Evolutionary conservation across 495 filamentous ascomycete genomes (phyloP), one percentile per base, ranked within the genome.

Genomic region (Penicillium lagena): DNA sequence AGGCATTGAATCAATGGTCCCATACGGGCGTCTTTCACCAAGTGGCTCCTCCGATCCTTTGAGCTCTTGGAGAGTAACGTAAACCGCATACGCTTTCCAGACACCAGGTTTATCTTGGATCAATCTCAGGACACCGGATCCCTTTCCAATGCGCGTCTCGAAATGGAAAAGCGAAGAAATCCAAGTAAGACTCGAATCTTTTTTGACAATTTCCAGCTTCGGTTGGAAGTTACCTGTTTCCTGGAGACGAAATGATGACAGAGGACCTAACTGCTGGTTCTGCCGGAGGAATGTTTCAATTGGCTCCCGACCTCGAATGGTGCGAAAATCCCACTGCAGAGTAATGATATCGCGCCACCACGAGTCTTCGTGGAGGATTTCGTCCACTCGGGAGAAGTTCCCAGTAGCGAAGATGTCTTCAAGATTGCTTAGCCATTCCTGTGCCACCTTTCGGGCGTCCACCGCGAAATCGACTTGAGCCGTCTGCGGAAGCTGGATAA

Each of bases 81-180:
- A 81, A 12, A 82, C 47, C 0, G 67, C 71, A 64, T 76, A 83
- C 12, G 79, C 71, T 59, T 78, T 81, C 76, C 74, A 82, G 28
- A 59, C 45, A 37, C 58, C 56, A 6, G 35, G 31, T 7, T 47
- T 33, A 39, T 76, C 66, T 41, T 71, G 59, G 7, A 73, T 59
- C 27, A 80, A 52, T 34, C 70, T 63, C 0, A 71, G 67, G 4
- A 79, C 39, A 7, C 80, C 79, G 1, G 63, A 54, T 11, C 80
- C 80, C 13, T 52, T 41, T 29, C 79, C 77, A 7, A 69, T 48
- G 17, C 67, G 54, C 0, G 74, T 77, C 15, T 58, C 60, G 17
- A 76, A 50, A 1, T 31, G 59, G 14, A 72, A 56, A 36, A 59
- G 73, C 13, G 74, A 63, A 37, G 52, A 42, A 15, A 80, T 62